A percentile compares a stretch with the other conserved stretches of the same genome.
Conservation (phyloP, 768 basidiomycete genomes). For the Leccinum disarticulatum region DNA sequence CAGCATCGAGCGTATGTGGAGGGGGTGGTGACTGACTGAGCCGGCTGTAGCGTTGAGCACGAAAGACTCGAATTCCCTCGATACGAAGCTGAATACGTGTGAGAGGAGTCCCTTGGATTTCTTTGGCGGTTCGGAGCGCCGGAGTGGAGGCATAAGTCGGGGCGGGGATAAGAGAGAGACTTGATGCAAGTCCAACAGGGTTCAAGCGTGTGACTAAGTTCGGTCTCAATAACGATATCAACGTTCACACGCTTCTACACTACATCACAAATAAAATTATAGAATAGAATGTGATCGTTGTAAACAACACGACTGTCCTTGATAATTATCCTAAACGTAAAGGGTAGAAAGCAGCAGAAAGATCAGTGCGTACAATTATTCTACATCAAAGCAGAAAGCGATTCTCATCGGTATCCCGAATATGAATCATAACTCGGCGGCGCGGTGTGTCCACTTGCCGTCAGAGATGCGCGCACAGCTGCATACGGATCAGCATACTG, state of each 20-base stretch:
- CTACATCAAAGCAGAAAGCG: background rate
- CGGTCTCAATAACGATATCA: slow-evolving; percentile 11
- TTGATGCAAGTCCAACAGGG: slow-evolving; percentile 4
- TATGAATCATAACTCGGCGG: slow-evolving; percentile 59
- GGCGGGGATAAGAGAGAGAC: background rate
- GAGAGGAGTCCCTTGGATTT: slow-evolving; percentile 47
- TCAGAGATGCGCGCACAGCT: slow-evolving; percentile 65
- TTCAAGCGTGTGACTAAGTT: slow-evolving; percentile 19
- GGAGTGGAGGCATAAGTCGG: slow-evolving; percentile 13
- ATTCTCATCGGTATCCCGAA: slow-evolving; percentile 45
- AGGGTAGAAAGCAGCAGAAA: slow-evolving; percentile 4
- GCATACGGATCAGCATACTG: slow-evolving; percentile 91
- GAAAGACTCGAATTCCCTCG: slow-evolving; percentile 71
- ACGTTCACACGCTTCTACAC: background rate
- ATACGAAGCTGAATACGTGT: slow-evolving; percentile 67
- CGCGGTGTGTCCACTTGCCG: slow-evolving; percentile 29
- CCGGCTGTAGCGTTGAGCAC: slow-evolving; percentile 59
- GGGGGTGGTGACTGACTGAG: slow-evolving; percentile 15
- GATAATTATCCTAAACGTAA: slow-evolving; percentile 11
- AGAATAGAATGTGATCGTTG: slow-evolving; percentile 4
- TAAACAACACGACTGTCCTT: slow-evolving; percentile 13
- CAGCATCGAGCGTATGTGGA: slow-evolving; percentile 2
- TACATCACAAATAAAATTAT: slow-evolving; percentile 10
- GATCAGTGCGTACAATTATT: slow-evolving; percentile 13
- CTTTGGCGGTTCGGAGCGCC: slow-evolving; percentile 6